A percentile compares a stretch with the other conserved stretches of the same genome.
Conservation (phyloP, 495 filamentous ascomycete species). For the Aspergillus haitiensis region DNA sequence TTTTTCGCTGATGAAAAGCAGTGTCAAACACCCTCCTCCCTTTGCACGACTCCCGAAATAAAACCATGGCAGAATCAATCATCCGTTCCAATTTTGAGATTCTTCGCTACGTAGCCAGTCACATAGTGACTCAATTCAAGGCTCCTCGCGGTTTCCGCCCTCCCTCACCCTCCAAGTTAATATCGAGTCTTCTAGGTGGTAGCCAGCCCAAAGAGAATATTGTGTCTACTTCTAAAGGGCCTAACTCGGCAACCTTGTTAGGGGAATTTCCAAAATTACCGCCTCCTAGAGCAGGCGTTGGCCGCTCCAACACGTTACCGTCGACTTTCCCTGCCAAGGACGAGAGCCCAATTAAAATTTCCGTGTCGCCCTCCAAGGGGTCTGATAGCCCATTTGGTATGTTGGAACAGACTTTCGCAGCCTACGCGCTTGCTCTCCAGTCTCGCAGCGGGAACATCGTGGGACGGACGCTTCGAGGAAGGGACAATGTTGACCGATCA, state of each 20-base stretch:
- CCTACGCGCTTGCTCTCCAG: constrained; percentile 77
- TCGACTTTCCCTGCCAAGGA: constrained; percentile 39
- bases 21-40: constrained; percentile 64
- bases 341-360: constrained; percentile 36
- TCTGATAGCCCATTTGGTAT: constrained; percentile 57
- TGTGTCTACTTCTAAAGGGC: constrained; percentile 34
- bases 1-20: constrained; percentile 25
- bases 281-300: constrained; percentile 35
- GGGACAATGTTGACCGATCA: constrained; percentile 72
- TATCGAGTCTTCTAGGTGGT: constrained; percentile 76
- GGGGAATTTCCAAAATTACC: constrained; percentile 44
- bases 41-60: constrained; percentile 70
- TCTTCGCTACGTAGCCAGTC: constrained; percentile 67
- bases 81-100: constrained; percentile 62
- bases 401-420: constrained; percentile 82
- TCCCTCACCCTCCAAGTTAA: constrained; percentile 83
- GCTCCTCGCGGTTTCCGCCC: constrained; percentile 61
- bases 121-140: constrained; percentile 57
- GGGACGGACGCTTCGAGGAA: constrained; percentile 67
- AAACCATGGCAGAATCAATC: constrained; percentile 57
- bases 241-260: constrained; percentile 39
- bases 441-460: constrained; percentile 84
- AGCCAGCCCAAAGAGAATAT: constrained; percentile 41
- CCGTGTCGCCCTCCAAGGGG: constrained; percentile 38
- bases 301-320: constrained; percentile 45